These are phyloP conservation scores for Potentilla sterilis DNA, from an alignment of 306 rosid species.

Conservation along the genomic window DNA sequence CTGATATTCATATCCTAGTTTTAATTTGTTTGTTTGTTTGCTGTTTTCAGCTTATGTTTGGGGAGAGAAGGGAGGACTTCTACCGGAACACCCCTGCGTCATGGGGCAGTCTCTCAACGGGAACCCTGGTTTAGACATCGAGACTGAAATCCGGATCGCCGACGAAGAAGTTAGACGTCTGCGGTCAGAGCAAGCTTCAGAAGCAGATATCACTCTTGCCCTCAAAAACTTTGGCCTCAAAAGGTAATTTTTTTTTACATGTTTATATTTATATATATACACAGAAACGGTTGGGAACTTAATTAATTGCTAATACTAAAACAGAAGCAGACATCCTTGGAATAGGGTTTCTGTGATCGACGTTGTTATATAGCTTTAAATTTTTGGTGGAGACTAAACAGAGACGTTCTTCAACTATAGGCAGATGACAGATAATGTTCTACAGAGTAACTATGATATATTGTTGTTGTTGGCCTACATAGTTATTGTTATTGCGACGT, in stretches of 20 bases:
- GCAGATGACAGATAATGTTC: not conserved
- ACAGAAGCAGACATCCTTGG: not conserved
- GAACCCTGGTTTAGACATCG: slow-evolving; percentile 48
- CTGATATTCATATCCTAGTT: not conserved
- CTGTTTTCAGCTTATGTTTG: slow-evolving; percentile 59
- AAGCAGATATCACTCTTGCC: slow-evolving; percentile 39
- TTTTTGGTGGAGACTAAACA: not conserved
- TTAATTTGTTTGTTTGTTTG: not conserved
- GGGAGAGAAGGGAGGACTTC: slow-evolving; percentile 69
- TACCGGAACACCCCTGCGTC: slow-evolving; percentile 48
- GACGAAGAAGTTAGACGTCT: slow-evolving; percentile 40
- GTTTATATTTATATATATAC: not conserved
- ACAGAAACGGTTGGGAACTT: not conserved
- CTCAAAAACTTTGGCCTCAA: slow-evolving; percentile 68
- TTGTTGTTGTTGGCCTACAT: not conserved
- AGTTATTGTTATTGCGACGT: not conserved
- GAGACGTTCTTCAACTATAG: not conserved
- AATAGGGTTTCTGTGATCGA: not conserved
- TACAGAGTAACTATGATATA: not conserved
- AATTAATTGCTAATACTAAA: too few relatives aligned
- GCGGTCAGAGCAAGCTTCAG: slow-evolving; percentile 34
- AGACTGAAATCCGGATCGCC: slow-evolving; percentile 41
- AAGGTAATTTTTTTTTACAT: slow-evolving; percentile 33
- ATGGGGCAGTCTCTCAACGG: slow-evolving; percentile 72
- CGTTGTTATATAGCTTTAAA: not conserved